phyloP scores from a whole-genome alignment of 2,329 filamentous ascomycete species.

The Lojkania enalia region DNA sequence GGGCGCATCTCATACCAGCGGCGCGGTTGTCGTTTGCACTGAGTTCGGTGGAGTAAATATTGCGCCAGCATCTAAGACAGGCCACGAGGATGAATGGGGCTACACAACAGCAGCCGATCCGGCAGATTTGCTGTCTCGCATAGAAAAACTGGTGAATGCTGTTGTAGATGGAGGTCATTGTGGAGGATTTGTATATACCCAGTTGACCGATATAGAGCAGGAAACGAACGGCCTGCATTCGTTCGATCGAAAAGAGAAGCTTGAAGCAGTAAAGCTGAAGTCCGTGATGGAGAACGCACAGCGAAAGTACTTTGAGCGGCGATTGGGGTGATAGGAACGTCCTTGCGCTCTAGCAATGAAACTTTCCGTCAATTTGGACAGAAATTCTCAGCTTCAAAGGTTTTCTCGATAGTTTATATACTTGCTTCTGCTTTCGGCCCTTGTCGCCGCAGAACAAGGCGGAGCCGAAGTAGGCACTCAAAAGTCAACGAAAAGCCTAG shows the following conservation, averaged over 20 bases:
- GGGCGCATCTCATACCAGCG: constrained; percentile 56
- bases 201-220: constrained; percentile 66
- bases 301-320: not conserved
- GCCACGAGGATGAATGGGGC: constrained; percentile 62
- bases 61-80: constrained; percentile 50
- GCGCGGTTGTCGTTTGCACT: constrained; percentile 65
- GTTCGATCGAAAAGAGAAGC: constrained; percentile 62
- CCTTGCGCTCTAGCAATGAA: no score
- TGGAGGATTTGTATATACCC: constrained; percentile 69
- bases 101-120: constrained; percentile 68
- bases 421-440: no score
- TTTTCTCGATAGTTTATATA: no score
- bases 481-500: no score
- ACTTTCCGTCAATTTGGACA: no score
- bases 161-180: constrained; percentile 61
- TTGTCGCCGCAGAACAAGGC: no score
- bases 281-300: constrained; percentile 54
- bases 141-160: constrained; percentile 62
- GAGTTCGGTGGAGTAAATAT: constrained; percentile 73
- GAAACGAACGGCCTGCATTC: constrained; percentile 70
- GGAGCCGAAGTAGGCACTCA: no score
- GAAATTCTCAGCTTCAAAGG: no score
- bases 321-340: no score
- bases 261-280: constrained; percentile 61
- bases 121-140: constrained; percentile 60